These are phyloP conservation scores for Aspergillus latus DNA, from an alignment of 2,329 filamentous ascomycete species.

Conservation along the genomic window DNA sequence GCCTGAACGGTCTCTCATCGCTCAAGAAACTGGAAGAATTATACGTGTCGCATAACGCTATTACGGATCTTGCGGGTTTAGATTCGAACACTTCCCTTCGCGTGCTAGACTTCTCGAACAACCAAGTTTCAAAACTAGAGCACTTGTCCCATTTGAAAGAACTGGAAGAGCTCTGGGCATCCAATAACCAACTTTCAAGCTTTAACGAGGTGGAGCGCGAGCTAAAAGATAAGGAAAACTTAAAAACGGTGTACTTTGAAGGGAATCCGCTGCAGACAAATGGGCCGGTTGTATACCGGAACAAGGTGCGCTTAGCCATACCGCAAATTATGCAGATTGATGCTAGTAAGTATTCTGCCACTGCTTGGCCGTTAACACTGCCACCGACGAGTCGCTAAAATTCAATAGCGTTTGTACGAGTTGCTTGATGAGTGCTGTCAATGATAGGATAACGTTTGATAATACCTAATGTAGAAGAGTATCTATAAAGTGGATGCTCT, in stretches of 20 bases:
- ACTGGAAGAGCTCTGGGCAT: conserved; percentile 92
- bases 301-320: conserved; percentile 85
- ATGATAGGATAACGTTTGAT: neutral
- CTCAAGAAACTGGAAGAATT: conserved; percentile 82
- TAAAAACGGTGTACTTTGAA: conserved; percentile 94
- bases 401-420: conserved; percentile 14
- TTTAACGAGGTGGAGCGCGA: conserved; percentile 78
- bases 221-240: conserved; percentile 71
- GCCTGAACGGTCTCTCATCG: conserved; percentile 71
- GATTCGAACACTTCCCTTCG: conserved; percentile 66
- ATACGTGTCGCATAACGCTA: conserved; percentile 92
- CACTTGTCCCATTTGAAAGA: conserved; percentile 68
- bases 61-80: conserved; percentile 73
- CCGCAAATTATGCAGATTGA: conserved; percentile 92
- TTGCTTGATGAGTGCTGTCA: conserved; percentile 4
- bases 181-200: conserved; percentile 76
- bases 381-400: neutral
- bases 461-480: neutral
- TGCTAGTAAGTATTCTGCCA: conserved; percentile 65
- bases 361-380: neutral
- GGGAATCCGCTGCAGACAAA: conserved; percentile 83
- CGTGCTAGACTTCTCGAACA: conserved; percentile 86
- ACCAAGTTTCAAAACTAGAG: conserved; percentile 72
- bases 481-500: neutral
- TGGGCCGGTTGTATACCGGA: conserved; percentile 82